These are phyloP conservation scores for Osmanthus fragrans DNA, from an alignment of 257 asterid genomes.

Conservation along the genomic window DNA sequence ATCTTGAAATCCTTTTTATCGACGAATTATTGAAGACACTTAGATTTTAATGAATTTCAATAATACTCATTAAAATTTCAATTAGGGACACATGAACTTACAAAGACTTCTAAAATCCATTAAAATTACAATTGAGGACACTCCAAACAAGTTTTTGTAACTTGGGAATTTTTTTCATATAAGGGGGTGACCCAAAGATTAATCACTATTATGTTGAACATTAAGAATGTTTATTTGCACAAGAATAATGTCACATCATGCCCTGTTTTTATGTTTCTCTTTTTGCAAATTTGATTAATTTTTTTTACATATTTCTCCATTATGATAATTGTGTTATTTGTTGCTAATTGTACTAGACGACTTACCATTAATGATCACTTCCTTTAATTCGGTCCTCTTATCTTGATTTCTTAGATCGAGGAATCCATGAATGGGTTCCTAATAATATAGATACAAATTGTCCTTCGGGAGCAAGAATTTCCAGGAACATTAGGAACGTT, in stretches of 20 bases:
- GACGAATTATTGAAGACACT: no score
- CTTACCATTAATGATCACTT: neutral
- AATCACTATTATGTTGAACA: neutral
- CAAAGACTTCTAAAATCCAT: no score
- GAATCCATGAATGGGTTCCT: neutral
- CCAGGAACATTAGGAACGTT: neutral
- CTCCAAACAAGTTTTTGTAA: neutral
- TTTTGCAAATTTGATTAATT: neutral
- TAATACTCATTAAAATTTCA: no score
- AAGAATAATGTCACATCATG: neutral
- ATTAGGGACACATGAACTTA: no score
- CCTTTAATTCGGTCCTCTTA: neutral
- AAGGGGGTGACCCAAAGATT: neutral
- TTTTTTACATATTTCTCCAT: neutral
- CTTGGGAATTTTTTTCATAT: neutral
- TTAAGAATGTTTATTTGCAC: neutral
- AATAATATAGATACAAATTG: neutral
- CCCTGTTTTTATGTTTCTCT: neutral
- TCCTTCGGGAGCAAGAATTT: neutral
- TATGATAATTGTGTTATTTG: neutral
- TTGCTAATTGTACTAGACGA: neutral
- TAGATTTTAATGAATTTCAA: no score
- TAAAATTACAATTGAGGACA: no score
- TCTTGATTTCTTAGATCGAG: neutral
- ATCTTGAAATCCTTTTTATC: no score